Evolutionary conservation across 2,329 filamentous ascomycete genomes (phyloP).

Genomic region (Aspergillus carbonarius): DNA sequence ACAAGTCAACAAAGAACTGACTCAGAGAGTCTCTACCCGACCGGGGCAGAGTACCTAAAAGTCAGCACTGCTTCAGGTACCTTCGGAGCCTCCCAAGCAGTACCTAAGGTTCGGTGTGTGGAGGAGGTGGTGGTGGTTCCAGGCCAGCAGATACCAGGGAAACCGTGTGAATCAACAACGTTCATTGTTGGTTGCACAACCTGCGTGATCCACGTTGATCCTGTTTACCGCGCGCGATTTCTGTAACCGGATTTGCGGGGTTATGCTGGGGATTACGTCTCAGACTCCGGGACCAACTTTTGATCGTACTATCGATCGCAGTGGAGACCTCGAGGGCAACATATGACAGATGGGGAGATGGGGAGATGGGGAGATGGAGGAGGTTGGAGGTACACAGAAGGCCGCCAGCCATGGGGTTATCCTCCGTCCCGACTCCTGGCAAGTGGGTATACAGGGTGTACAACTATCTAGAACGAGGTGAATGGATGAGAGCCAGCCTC

Average conservation of each 20-base stretch:
- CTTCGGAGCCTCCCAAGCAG: background rate
- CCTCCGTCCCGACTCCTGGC: background rate
- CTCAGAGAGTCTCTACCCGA: background rate
- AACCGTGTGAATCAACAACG: constrained; percentile 2
- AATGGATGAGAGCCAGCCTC: background rate
- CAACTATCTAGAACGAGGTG: constrained; percentile 6
- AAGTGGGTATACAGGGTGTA: background rate
- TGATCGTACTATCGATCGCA: background rate
- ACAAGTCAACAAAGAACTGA: too few relatives aligned
- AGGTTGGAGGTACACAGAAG: background rate
- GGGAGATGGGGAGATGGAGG: background rate
- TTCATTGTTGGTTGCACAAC: constrained; percentile 10
- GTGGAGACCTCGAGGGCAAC: background rate
- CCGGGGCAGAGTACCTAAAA: background rate
- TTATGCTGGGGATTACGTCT: constrained; percentile 4
- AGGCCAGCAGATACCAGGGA: constrained; percentile 1
- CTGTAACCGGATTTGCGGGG: constrained; percentile 8
- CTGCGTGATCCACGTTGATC: constrained; percentile 10
- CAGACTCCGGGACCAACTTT: background rate
- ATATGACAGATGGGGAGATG: background rate
- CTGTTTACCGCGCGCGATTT: constrained; percentile 13
- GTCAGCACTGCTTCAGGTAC: background rate
- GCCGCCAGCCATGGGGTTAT: background rate
- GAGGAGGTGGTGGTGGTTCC: background rate
- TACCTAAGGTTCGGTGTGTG: background rate